phyloP scores from a whole-genome alignment of 2,329 filamentous ascomycete genomes.

The Didymella pomorum region DNA sequence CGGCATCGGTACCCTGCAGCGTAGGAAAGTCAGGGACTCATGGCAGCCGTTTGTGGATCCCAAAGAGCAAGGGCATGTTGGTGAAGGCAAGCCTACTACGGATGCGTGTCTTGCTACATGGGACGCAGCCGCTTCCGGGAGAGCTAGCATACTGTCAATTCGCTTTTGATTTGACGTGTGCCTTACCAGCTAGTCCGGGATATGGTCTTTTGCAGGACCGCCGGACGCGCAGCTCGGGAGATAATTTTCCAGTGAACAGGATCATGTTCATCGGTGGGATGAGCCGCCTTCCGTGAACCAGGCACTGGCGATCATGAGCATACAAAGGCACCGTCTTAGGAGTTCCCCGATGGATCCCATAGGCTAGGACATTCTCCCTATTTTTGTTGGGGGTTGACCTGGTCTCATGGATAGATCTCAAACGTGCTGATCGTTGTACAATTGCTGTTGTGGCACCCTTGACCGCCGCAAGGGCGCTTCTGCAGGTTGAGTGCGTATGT shows the following conservation, averaged over 20 bases:
- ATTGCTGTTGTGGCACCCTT: conserved; percentile 4
- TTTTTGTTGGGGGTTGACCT: neutral
- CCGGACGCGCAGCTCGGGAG: neutral
- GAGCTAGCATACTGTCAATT: neutral
- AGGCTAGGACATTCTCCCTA: neutral
- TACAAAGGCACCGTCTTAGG: neutral
- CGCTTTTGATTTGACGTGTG: neutral
- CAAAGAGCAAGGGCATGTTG: neutral
- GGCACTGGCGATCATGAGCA: neutral
- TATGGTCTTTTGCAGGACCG: neutral
- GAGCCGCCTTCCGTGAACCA: conserved; percentile 5
- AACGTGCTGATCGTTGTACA: conserved; percentile 4
- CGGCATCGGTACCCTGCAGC: conserved; percentile 8
- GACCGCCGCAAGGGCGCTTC: neutral
- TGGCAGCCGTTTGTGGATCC: neutral
- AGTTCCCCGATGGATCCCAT: neutral
- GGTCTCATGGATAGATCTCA: neutral
- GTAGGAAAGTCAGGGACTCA: neutral
- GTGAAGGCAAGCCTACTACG: neutral
- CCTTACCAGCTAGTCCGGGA: neutral
- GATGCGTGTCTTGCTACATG: conserved; percentile 1
- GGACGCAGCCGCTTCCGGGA: neutral
- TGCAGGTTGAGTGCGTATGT: neutral
- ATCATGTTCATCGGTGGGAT: neutral
- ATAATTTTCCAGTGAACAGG: neutral